Evolutionary conservation across 805 yeast genomes (phyloP), one percentile per base, ranked within the genome.

Genomic region (Sungouiozyma ichnusensis): DNA sequence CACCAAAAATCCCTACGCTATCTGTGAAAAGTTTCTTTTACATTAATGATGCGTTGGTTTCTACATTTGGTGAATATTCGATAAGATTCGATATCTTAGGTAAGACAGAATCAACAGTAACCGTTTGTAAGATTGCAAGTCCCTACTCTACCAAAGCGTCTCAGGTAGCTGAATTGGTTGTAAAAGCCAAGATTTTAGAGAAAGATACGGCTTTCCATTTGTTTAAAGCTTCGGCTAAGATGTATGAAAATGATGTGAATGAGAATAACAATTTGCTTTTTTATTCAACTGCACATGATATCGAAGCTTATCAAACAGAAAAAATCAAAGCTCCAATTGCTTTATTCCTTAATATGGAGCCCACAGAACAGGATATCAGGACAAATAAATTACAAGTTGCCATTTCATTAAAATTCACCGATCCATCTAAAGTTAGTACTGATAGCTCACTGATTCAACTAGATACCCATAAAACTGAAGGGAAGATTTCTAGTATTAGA

Each of bases 131-230:
- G 50, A 55, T 55, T 6, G 47, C 54, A 4, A 43, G 47, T 9
- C 41, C 51, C 11, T 39, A 39, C 44, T 40, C 50, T 13, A 37
- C 42, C 44, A 81, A 84, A 57, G 82, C 94, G 0, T 77, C 76
- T 46, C 73, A 85, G 16, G 67, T 88, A 41, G 67, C 75, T 3
- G 62, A 56, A 16, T 46, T 61, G 36, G 49, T 54, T 5, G 53
- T 55, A 45, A 87, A 85, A 58, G 85, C 95, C 0, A 80, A 76
- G 49, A 76, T 90, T 31, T 64, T 87, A 43, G 77, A 77, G 55
- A 88, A 90, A 54, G 73, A 79, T 1, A 82, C 86, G 38, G 88
- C 95, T 3, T 86, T 88, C 63, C 96, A 88, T 64, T 64, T 90
- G 27, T 90, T 90, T 68, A 76, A 73, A 49, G 65, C 75, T 3